These are phyloP conservation scores for Penicillium sp. DNA, from an alignment of 2,329 filamentous ascomycete genomes.

Conservation along the genomic window DNA sequence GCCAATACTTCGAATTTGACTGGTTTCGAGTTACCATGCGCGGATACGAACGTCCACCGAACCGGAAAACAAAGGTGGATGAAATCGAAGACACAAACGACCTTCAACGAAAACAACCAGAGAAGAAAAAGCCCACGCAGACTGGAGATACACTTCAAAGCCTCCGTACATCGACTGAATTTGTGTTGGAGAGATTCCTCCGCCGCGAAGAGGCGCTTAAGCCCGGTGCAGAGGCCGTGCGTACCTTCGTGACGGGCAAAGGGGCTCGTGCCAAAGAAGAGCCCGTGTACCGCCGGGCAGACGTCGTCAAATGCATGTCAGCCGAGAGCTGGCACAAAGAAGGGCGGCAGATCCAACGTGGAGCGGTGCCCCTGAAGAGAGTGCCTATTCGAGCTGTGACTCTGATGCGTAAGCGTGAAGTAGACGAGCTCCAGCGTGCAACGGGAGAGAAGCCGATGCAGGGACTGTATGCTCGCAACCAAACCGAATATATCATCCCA, in stretches of 20 bases:
- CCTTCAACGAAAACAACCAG: constrained; percentile 67
- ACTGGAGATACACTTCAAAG: constrained; percentile 81
- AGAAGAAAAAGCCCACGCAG: constrained; percentile 70
- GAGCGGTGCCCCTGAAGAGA: constrained; percentile 73
- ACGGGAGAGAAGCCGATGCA: constrained; percentile 82
- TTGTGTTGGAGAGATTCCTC: constrained; percentile 78
- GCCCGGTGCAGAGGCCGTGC: constrained; percentile 65
- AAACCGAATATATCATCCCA: constrained; percentile 95
- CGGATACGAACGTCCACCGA: constrained; percentile 60
- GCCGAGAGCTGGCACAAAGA: constrained; percentile 98
- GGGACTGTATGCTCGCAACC: constrained; percentile 75
- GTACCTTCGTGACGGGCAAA: constrained; percentile 72
- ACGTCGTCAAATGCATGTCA: constrained; percentile 82
- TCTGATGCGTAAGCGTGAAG: constrained; percentile 77
- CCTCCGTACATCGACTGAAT: constrained; percentile 82
- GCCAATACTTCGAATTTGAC: constrained; percentile 76
- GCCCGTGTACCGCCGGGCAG: constrained; percentile 73
- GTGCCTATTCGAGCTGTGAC: constrained; percentile 92
- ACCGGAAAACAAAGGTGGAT: constrained; percentile 66
- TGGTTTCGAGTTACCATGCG: constrained; percentile 84
- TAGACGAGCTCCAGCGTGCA: constrained; percentile 76
- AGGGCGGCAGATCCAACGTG: constrained; percentile 70
- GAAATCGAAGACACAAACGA: constrained; percentile 76
- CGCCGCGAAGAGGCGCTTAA: constrained; percentile 87
- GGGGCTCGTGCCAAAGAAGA: constrained; percentile 70